phyloP scores from a whole-genome alignment of 2,329 filamentous ascomycete species.

The Davidsoniella neocaledoniae region DNA sequence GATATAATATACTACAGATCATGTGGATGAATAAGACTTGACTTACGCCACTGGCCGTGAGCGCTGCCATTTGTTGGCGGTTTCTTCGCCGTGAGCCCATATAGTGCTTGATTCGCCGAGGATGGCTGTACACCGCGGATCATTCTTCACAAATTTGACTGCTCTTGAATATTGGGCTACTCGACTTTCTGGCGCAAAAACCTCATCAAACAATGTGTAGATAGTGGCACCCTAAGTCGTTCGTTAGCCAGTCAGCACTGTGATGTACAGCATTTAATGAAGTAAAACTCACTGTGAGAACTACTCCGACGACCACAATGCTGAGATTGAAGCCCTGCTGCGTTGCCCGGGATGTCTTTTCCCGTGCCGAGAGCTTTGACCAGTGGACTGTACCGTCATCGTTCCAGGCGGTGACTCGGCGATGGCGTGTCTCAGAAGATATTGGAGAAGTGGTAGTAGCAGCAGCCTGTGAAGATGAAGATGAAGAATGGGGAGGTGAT shows the following conservation, averaged over 20 bases:
- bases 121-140: slow-evolving; percentile 52
- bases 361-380: slow-evolving; percentile 54
- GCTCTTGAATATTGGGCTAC: slow-evolving; percentile 78
- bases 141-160: slow-evolving; percentile 59
- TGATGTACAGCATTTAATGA: not conserved
- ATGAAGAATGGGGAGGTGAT: not conserved
- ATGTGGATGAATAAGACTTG: not conserved
- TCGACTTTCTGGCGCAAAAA: slow-evolving; percentile 72
- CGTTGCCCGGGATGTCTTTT: slow-evolving; percentile 71
- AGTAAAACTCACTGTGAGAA: slow-evolving; percentile 47
- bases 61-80: slow-evolving; percentile 63
- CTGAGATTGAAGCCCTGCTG: slow-evolving; percentile 84
- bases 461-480: no score
- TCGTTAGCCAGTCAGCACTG: slow-evolving; percentile 4
- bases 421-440: slow-evolving; percentile 31
- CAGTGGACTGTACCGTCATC: slow-evolving; percentile 73
- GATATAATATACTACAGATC: not conserved
- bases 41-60: slow-evolving; percentile 43
- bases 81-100: slow-evolving; percentile 64
- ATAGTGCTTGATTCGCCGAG: slow-evolving; percentile 65
- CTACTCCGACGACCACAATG: slow-evolving; percentile 56
- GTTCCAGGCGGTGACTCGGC: slow-evolving; percentile 65
- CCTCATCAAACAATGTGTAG: slow-evolving; percentile 64
- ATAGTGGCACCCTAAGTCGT: slow-evolving; percentile 49
- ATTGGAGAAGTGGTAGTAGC: no score